These are phyloP conservation scores for Albugo laibachii DNA, from an alignment of 352 stramenopile genomes.

Conservation along the genomic window DNA sequence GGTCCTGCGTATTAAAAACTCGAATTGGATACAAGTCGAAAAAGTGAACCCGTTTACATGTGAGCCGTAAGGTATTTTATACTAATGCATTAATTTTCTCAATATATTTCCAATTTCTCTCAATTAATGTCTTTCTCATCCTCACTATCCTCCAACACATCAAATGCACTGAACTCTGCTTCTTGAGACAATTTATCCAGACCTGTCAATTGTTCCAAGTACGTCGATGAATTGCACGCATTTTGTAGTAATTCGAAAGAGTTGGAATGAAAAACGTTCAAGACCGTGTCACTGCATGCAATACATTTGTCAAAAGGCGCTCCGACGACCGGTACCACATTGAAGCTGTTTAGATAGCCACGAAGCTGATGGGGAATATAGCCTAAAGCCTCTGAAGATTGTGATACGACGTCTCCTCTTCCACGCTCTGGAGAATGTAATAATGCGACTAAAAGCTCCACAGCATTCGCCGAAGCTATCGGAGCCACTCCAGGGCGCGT, in stretches of 20 bases:
- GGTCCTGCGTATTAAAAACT: too few relatives aligned
- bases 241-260: conserved; percentile 27
- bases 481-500: conserved; percentile 90
- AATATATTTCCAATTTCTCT: background rate
- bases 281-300: conserved; percentile 80
- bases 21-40: too few relatives aligned
- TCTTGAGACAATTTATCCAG: conserved; percentile 33
- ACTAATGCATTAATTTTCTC: too few relatives aligned
- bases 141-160: conserved; percentile 37
- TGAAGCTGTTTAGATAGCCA: conserved; percentile 87
- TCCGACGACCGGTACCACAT: conserved; percentile 56
- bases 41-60: too few relatives aligned
- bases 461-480: conserved; percentile 84
- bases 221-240: conserved; percentile 47
- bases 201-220: conserved; percentile 63
- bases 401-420: conserved; percentile 11
- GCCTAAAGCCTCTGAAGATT: conserved; percentile 21
- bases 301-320: conserved; percentile 92
- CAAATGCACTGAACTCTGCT: conserved; percentile 34
- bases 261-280: conserved; percentile 63
- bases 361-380: conserved; percentile 91
- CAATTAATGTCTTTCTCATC: conserved; percentile 22
- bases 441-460: conserved; percentile 91
- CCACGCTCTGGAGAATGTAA: conserved; percentile 82
- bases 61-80: too few relatives aligned